These are phyloP conservation scores for Wickerhamiella sorbophila DNA, from an alignment of 805 yeast species.

Conservation along the genomic window DNA sequence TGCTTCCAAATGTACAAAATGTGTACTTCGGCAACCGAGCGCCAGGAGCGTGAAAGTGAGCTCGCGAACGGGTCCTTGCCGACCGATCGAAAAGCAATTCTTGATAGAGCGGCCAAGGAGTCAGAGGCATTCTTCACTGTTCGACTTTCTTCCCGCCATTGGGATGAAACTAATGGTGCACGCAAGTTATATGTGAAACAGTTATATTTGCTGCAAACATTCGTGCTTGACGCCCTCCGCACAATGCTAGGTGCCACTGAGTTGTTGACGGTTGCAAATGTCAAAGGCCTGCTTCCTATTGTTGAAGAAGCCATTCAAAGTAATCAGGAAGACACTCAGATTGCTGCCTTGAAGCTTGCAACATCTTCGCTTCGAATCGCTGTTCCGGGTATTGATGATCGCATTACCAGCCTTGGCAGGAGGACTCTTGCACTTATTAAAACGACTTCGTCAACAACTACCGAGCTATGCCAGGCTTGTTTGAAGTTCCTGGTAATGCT, in stretches of 20 bases:
- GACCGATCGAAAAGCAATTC: constrained; percentile 8
- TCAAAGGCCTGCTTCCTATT: constrained; percentile 63
- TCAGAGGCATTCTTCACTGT: constrained; percentile 59
- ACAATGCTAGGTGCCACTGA: constrained; percentile 54
- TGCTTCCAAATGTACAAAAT: constrained; percentile 60
- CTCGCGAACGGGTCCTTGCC: background rate
- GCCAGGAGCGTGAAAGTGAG: constrained; percentile 7
- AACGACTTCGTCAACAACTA: constrained; percentile 62
- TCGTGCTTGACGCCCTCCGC: constrained; percentile 62
- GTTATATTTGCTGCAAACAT: constrained; percentile 49
- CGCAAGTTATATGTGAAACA: constrained; percentile 44
- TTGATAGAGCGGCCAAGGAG: constrained; percentile 24
- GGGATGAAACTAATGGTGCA: constrained; percentile 29
- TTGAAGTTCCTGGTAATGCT: constrained; percentile 46
- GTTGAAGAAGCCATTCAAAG: constrained; percentile 46
- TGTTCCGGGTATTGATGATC: constrained; percentile 33
- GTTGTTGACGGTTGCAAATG: constrained; percentile 43
- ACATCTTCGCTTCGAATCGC: constrained; percentile 46
- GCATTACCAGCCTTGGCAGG: constrained; percentile 17
- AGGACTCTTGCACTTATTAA: constrained; percentile 39
- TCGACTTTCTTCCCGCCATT: constrained; percentile 40
- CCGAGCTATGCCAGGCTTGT: constrained; percentile 67
- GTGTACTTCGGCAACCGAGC: constrained; percentile 24
- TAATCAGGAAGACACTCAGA: constrained; percentile 63
- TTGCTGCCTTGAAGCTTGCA: constrained; percentile 51